Conservation (phyloP, 768 basidiomycete species). For the Boletus rubroflammeus region DNA sequence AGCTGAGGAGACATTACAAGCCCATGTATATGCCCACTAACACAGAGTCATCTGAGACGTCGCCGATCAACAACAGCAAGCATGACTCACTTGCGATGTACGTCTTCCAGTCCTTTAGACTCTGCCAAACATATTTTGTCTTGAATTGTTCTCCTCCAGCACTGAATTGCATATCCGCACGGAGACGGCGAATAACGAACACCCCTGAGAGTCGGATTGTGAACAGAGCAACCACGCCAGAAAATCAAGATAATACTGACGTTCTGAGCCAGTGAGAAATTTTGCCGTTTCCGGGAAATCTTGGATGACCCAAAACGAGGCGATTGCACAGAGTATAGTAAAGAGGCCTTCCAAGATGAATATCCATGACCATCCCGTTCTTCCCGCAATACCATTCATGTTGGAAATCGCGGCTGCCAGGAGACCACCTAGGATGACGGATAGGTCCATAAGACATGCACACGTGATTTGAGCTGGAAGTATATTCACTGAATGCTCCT, state of each 20-base stretch:
- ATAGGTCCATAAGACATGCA: neutral
- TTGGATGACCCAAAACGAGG: slow-evolving; percentile 70
- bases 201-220: slow-evolving; percentile 38
- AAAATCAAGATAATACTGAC: slow-evolving; percentile 31
- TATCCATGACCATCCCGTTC: slow-evolving; percentile 66
- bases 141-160: slow-evolving; percentile 58
- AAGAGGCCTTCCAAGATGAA: slow-evolving; percentile 73
- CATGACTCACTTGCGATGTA: slow-evolving; percentile 57
- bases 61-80: slow-evolving; percentile 1
- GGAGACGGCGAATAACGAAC: slow-evolving; percentile 61
- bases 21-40: slow-evolving; percentile 71
- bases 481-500: slow-evolving; percentile 62
- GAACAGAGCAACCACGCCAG: neutral
- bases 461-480: neutral
- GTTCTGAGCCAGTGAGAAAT: slow-evolving; percentile 64
- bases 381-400: slow-evolving; percentile 66
- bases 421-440: slow-evolving; percentile 46
- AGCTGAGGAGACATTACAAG: slow-evolving; percentile 42
- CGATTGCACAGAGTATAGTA: slow-evolving; percentile 55
- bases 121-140: slow-evolving; percentile 54
- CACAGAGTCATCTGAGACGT: neutral
- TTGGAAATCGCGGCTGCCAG: slow-evolving; percentile 65
- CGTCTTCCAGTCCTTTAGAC: slow-evolving; percentile 69
- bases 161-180: slow-evolving; percentile 61
- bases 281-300: slow-evolving; percentile 76